A percentile compares a stretch with the other conserved stretches of the same genome.
Evolutionary conservation across 169 alveolate species (phyloP).

Genomic region (Eimeria falciformis): DNA sequence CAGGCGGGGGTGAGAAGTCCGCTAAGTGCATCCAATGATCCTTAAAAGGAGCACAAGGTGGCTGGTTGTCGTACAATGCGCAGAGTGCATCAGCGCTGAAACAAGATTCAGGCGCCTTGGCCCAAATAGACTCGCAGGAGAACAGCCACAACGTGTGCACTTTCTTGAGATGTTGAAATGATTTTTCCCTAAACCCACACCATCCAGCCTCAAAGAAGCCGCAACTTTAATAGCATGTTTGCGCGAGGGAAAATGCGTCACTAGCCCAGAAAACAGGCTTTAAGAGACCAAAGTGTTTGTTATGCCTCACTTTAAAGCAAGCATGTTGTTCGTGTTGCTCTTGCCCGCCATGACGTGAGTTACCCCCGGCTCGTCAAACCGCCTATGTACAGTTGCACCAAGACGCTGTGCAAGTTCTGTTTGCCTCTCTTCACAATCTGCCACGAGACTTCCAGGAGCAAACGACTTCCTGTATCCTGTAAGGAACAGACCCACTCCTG

Average conservation of each 20-base stretch:
- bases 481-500: conserved; percentile 89
- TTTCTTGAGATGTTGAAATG: conserved; percentile 51
- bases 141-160: conserved; percentile 94
- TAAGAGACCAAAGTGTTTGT: not conserved
- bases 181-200: conserved; percentile 44
- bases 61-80: conserved; percentile 88
- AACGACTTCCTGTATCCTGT: conserved; percentile 93
- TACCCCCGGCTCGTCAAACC: conserved; percentile 86
- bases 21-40: conserved; percentile 90
- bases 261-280: too few species aligned
- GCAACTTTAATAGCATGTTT: too few species aligned
- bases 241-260: too few species aligned
- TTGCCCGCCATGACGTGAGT: conserved; percentile 94
- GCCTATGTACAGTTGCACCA: conserved; percentile 89
- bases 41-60: conserved; percentile 91
- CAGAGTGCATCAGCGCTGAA: conserved; percentile 92
- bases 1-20: conserved; percentile 27
- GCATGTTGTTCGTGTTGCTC: conserved; percentile 90
- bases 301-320: conserved; percentile 57
- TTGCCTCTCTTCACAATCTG: conserved; percentile 93
- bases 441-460: conserved; percentile 85
- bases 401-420: conserved; percentile 90
- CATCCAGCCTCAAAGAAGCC: not conserved
- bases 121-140: conserved; percentile 93
- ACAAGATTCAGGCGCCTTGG: conserved; percentile 83